Percentiles rank a stretch among this genome's conserved stretches.
Evolutionary conservation across 2,329 filamentous ascomycete genomes (phyloP).

Genomic region (Microsporum canis): DNA sequence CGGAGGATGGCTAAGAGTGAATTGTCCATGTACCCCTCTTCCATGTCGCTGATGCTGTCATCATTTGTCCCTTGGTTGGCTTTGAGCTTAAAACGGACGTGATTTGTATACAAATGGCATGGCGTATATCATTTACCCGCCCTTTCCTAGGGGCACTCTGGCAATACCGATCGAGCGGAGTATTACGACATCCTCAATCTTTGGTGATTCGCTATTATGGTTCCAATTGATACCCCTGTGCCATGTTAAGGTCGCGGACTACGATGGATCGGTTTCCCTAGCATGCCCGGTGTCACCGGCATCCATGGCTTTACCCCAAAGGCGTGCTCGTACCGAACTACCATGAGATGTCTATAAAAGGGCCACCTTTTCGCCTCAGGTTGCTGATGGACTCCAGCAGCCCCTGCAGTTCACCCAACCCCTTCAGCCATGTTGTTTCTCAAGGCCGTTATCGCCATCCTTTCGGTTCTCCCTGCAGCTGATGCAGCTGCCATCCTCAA

Average conservation of each 20-base stretch:
- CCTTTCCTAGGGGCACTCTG: neutral
- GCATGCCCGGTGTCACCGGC: neutral
- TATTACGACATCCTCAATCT: neutral
- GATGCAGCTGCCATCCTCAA: slow-evolving; percentile 5
- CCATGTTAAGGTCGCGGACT: neutral
- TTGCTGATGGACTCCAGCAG: neutral
- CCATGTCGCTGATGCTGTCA: neutral
- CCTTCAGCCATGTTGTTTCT: neutral
- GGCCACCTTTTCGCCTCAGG: neutral
- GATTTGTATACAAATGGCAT: neutral
- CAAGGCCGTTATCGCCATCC: neutral
- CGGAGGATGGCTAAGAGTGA: too few relatives aligned
- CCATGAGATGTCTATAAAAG: neutral
- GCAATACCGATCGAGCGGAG: neutral
- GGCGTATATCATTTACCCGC: neutral
- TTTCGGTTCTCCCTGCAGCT: neutral
- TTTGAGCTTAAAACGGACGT: neutral
- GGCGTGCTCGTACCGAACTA: neutral
- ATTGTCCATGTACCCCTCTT: neutral
- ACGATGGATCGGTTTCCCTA: neutral
- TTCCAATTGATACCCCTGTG: neutral
- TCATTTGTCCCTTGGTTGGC: neutral
- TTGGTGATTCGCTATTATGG: neutral
- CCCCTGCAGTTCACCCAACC: neutral
- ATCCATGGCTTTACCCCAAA: neutral